Evolutionary conservation across 257 asterid species (phyloP).

Genomic region (Anisodus tanguticus): DNA sequence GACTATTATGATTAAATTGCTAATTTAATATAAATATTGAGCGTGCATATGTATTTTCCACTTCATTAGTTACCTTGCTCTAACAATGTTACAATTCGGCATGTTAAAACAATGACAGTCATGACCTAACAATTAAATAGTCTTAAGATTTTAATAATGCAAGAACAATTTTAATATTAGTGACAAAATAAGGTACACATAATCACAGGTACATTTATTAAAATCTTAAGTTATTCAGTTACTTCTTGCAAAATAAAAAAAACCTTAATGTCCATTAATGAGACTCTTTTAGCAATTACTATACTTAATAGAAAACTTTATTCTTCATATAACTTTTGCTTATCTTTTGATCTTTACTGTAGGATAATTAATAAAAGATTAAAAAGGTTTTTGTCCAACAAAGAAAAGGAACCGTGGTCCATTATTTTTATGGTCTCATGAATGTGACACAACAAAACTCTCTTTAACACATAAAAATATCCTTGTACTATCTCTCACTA

Average conservation of each 20-base stretch:
- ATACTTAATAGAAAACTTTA: neutral
- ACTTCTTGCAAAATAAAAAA: neutral
- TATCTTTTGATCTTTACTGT: neutral
- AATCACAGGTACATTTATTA: neutral
- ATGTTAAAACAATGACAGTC: neutral
- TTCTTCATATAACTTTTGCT: neutral
- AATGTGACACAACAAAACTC: constrained; percentile 20
- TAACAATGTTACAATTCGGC: neutral
- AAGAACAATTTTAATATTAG: neutral
- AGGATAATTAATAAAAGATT: neutral
- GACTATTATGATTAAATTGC: neutral
- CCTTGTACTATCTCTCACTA: constrained; percentile 13
- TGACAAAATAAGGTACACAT: neutral
- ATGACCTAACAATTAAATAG: constrained; percentile 6
- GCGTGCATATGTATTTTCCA: neutral
- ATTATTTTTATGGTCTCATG: constrained; percentile 16
- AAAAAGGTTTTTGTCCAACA: constrained; percentile 16
- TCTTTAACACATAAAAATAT: neutral
- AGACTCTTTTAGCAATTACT: neutral
- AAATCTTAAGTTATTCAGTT: constrained; percentile 17
- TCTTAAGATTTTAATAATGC: neutral
- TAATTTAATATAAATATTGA: neutral
- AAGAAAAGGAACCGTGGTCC: constrained; percentile 16
- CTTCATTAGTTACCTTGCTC: neutral
- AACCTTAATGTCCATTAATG: neutral